Percentiles rank a stretch among this genome's conserved stretches.
phyloP scores from a whole-genome alignment of 768 basidiomycete species.

The Leccinum pellstonianum region DNA sequence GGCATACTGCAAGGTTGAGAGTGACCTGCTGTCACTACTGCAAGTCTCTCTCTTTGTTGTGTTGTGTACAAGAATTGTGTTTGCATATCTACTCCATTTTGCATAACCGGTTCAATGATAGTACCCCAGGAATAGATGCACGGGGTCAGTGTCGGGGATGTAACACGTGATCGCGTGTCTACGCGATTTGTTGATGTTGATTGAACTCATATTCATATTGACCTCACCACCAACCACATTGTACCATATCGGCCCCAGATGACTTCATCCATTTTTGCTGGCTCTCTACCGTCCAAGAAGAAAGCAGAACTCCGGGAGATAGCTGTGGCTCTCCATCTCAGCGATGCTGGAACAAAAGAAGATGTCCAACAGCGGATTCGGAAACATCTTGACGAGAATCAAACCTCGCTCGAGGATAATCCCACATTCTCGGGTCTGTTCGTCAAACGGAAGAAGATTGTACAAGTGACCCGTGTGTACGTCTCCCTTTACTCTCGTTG shows the following conservation, averaged over 20 bases:
- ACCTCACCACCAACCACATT: slow-evolving; percentile 12
- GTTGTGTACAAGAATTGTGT: no score
- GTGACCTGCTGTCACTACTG: no score
- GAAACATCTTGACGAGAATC: slow-evolving; percentile 57
- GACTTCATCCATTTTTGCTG: slow-evolving; percentile 46
- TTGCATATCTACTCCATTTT: no score
- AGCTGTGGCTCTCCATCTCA: slow-evolving; percentile 50
- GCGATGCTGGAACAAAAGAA: slow-evolving; percentile 59
- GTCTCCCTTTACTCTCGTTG: slow-evolving; percentile 1
- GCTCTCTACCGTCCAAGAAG: slow-evolving; percentile 62
- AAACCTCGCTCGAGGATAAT: slow-evolving; percentile 53
- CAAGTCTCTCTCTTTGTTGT: no score
- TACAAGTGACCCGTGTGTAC: slow-evolving; percentile 13
- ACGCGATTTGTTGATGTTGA: slow-evolving; percentile 35
- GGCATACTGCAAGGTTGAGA: no score
- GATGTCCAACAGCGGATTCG: slow-evolving; percentile 62
- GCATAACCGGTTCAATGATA: no score
- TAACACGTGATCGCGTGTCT: slow-evolving; percentile 25
- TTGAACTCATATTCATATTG: slow-evolving; percentile 15
- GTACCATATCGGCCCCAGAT: slow-evolving; percentile 29
- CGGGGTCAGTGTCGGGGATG: slow-evolving; percentile 10
- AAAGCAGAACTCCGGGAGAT: slow-evolving; percentile 67
- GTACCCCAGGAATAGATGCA: neutral
- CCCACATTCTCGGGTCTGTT: slow-evolving; percentile 58
- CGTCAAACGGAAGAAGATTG: slow-evolving; percentile 37